Percentiles rank a stretch among this genome's conserved stretches.
These are phyloP conservation scores for Lophiotrema nucula DNA, from an alignment of 495 filamentous ascomycete genomes.

Conservation along the genomic window DNA sequence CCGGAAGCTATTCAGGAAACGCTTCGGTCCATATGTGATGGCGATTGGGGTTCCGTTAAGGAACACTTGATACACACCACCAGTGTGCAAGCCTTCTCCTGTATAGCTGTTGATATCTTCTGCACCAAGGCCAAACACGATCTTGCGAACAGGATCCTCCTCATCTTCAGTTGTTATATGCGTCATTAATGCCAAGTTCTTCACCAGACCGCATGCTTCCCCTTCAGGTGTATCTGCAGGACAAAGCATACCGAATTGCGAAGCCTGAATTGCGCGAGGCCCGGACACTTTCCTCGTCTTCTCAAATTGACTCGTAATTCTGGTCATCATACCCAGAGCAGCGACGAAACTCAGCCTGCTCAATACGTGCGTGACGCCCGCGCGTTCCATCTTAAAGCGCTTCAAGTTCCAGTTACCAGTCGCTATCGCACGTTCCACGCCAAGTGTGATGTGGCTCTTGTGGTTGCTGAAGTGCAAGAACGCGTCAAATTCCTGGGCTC, in stretches of 20 bases:
- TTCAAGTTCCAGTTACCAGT: slow-evolving; percentile 97
- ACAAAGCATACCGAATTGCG: slow-evolving; percentile 97
- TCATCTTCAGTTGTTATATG: slow-evolving; percentile 97
- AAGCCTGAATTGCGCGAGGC: slow-evolving; percentile 91
- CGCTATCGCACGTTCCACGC: slow-evolving; percentile 89
- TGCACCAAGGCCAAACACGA: slow-evolving; percentile 75
- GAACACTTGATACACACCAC: slow-evolving; percentile 84
- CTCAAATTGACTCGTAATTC: slow-evolving; percentile 97
- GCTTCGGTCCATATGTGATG: slow-evolving; percentile 75
- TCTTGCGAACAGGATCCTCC: slow-evolving; percentile 77
- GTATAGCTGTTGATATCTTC: slow-evolving; percentile 71
- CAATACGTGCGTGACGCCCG: slow-evolving; percentile 93
- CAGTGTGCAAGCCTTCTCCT: slow-evolving; percentile 78
- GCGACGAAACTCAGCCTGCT: slow-evolving; percentile 95
- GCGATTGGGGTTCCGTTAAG: slow-evolving; percentile 93
- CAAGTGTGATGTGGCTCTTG: slow-evolving; percentile 77
- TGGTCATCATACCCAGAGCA: slow-evolving; percentile 99
- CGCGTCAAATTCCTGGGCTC: slow-evolving; percentile 83
- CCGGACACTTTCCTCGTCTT: slow-evolving; percentile 96
- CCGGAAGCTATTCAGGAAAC: slow-evolving; percentile 79
- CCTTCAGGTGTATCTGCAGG: slow-evolving; percentile 97
- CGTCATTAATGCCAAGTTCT: slow-evolving; percentile 98
- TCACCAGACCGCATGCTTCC: slow-evolving; percentile 95
- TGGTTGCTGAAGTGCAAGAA: slow-evolving; percentile 71
- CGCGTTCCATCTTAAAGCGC: slow-evolving; percentile 97